Conservation (phyloP, 805 yeast species). For the Candida koratica region DNA sequence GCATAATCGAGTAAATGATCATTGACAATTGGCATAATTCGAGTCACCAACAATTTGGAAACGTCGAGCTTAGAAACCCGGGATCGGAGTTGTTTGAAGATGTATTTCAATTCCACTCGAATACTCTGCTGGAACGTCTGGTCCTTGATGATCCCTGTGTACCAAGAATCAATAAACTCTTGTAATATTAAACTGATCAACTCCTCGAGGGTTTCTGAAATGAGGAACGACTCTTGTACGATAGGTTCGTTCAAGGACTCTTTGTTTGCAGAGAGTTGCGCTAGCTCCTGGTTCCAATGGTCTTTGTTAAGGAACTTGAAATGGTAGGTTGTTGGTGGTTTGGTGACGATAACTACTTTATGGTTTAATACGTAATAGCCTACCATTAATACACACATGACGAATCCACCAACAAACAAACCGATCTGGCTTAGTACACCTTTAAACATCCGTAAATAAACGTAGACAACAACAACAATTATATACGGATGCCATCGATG, state of each 20-base stretch:
- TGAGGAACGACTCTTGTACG: slow-evolving; percentile 46
- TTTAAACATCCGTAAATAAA: too few relatives aligned
- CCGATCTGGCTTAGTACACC: too few relatives aligned
- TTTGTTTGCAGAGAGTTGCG: slow-evolving; percentile 9
- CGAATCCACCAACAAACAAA: too few relatives aligned
- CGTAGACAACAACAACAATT: too few relatives aligned
- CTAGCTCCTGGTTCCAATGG: slow-evolving; percentile 8
- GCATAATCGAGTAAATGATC: slow-evolving; percentile 56
- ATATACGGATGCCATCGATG: too few relatives aligned
- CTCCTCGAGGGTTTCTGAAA: slow-evolving; percentile 51
- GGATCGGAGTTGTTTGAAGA: slow-evolving; percentile 38
- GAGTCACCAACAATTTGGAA: slow-evolving; percentile 53
- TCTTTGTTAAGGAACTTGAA: slow-evolving; percentile 10
- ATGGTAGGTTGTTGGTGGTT: background rate
- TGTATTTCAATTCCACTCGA: slow-evolving; percentile 39
- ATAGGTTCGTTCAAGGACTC: slow-evolving; percentile 23
- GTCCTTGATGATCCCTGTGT: slow-evolving; percentile 36
- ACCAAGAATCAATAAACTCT: slow-evolving; percentile 61
- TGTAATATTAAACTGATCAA: slow-evolving; percentile 46
- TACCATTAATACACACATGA: too few relatives aligned
- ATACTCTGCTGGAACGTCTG: slow-evolving; percentile 36
- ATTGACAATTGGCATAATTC: slow-evolving; percentile 60
- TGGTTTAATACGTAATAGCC: slow-evolving; percentile 8
- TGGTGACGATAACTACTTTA: slow-evolving; percentile 2
- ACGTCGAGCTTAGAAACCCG: slow-evolving; percentile 47